Evolutionary conservation across 2,329 filamentous ascomycete genomes (phyloP), one percentile per base, ranked within the genome.

Genomic region (Xylaria sp.): DNA sequence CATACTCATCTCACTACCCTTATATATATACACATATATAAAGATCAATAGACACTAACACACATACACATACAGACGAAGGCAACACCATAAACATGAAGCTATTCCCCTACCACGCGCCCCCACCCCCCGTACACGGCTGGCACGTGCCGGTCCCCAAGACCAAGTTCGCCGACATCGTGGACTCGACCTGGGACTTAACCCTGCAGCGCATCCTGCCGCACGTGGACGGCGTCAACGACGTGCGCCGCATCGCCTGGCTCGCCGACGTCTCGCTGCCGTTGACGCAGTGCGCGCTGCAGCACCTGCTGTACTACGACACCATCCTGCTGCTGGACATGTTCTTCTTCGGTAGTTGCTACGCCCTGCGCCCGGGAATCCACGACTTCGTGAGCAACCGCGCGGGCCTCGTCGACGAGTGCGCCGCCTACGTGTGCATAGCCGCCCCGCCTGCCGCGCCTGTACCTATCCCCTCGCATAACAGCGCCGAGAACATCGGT

Each of bases 21-120:
- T 10, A 44, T 18, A 28, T 18, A 34, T 34, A 34, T 34, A 34
- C 9, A 34, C 5, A 34, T 34, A 15, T 10, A 44, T 18, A 28
- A 15, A 34, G 1, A 37, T 37, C 7, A 9, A 37, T 2, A 37
- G 8, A 37, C 34, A 44, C 65, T 75, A 28, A 72, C 72, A 46
- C 76, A 62, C 28, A 25, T 37, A 39, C 76, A 62, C 28, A 25
- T 37, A 39, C 64, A 94, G 94, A 97, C 80, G 94, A 97, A 74
- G 90, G 94, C 69, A 98, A 97, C 80, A 97, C 94, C 0, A 90
- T 98, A 81, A 97, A 98, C 81, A 93, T 98, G 87, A 98, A 98
- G 82, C 88, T 98, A 59, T 98, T 98, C 80, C 94, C 94, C 0
- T 90, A 93, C 56, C 92, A 95, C 76, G 86, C 90, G 0, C 88